Conservation (phyloP, 2,329 filamentous ascomycete species). For the Thermoascus crustaceus region DNA sequence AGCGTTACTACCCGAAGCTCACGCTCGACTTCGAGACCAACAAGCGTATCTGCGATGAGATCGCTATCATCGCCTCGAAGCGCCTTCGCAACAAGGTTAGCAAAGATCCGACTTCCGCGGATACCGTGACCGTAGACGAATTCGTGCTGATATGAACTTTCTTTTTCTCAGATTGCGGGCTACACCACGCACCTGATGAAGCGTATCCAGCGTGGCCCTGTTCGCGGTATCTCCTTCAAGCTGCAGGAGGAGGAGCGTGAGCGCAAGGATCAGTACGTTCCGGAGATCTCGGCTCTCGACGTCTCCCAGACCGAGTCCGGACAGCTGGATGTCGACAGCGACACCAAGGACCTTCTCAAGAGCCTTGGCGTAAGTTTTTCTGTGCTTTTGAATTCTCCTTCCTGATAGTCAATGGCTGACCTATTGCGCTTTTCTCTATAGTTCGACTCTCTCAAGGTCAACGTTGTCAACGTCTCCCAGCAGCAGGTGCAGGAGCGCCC, state of each 20-base stretch:
- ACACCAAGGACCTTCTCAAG: conserved; percentile 99
- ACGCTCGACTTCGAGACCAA: conserved; percentile 99
- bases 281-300: conserved; percentile 97
- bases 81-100: conserved; percentile 96
- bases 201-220: conserved; percentile 97
- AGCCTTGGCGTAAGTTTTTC: conserved; percentile 79
- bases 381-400: conserved; percentile 6
- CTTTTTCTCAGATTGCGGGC: conserved; percentile 68
- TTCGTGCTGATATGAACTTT: neutral
- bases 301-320: conserved; percentile 91
- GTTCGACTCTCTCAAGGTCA: conserved; percentile 98
- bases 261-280: conserved; percentile 99
- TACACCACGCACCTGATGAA: conserved; percentile 99
- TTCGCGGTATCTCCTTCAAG: conserved; percentile 99
- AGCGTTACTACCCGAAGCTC: conserved; percentile 95
- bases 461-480: conserved; percentile 84
- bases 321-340: conserved; percentile 86
- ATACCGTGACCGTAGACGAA: neutral
- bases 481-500: conserved; percentile 76
- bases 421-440: conserved; percentile 32
- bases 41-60: conserved; percentile 99
- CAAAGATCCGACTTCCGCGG: no score
- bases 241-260: conserved; percentile 99
- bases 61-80: conserved; percentile 98
- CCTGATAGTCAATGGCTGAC: no score